Percentiles rank a stretch among this genome's conserved stretches.
These are phyloP conservation scores for Craterostigma plantagineum DNA, from an alignment of 257 asterid species.

Conservation along the genomic window DNA sequence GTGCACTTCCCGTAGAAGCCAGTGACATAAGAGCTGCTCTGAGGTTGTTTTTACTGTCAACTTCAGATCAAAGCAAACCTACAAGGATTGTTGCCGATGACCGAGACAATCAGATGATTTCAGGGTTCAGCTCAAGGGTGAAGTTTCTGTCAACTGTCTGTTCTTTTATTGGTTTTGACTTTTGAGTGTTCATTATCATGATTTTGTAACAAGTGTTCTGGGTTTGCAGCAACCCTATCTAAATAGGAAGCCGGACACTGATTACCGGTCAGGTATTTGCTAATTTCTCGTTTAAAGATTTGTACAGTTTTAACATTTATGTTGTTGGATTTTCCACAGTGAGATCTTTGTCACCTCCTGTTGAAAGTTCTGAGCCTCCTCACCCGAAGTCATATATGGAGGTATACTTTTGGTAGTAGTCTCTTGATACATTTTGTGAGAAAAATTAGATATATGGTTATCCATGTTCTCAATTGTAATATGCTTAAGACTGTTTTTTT, in stretches of 20 bases:
- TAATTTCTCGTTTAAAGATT: slow-evolving; percentile 1
- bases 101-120: slow-evolving; percentile 24
- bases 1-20: too few relatives aligned
- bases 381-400: slow-evolving; percentile 83
- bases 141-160: neutral
- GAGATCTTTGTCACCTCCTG: slow-evolving; percentile 52
- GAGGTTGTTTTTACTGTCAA: slow-evolving; percentile 9
- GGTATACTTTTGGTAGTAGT: slow-evolving; percentile 23
- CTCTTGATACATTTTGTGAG: too few relatives aligned
- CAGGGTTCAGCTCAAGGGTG: slow-evolving; percentile 52
- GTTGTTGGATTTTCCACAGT: slow-evolving; percentile 22
- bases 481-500: too few relatives aligned
- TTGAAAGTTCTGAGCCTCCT: slow-evolving; percentile 55
- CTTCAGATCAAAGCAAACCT: slow-evolving; percentile 39
- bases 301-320: neutral
- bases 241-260: slow-evolving; percentile 52
- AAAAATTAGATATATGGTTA: too few relatives aligned
- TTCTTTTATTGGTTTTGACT: neutral
- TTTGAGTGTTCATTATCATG: neutral
- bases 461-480: too few relatives aligned
- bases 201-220: neutral
- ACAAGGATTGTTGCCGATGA: slow-evolving; percentile 26
- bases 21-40: too few relatives aligned
- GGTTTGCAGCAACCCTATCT: slow-evolving; percentile 52
- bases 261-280: slow-evolving; percentile 41